Evolutionary conservation across 176 grass and related monocot species (phyloP).

Genomic region (Raddia distichophylla): DNA sequence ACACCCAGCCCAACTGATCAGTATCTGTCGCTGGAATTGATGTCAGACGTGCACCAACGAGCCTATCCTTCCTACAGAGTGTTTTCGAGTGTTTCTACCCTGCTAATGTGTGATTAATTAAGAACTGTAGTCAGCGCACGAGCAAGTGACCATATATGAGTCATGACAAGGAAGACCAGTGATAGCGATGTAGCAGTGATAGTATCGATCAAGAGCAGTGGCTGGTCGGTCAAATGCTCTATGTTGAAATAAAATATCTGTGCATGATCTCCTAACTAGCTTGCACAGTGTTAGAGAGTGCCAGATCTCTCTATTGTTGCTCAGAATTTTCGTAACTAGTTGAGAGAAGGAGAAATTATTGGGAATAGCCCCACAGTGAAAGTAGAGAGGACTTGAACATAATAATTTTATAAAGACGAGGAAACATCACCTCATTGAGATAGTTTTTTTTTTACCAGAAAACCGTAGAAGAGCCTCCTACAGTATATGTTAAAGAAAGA

Average conservation of each 20-base stretch:
- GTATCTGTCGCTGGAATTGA: background rate
- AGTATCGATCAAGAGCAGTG: background rate
- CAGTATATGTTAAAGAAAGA: too few species aligned
- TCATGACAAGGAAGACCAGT: background rate
- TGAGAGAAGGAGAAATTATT: too few species aligned
- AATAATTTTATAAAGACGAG: too few species aligned
- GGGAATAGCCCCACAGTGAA: too few species aligned
- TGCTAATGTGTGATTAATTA: conserved; percentile 7
- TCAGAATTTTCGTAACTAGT: too few species aligned
- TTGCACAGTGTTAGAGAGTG: too few species aligned
- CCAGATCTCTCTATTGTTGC: too few species aligned
- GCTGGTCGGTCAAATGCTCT: background rate
- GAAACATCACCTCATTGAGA: too few species aligned
- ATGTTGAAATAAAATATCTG: background rate
- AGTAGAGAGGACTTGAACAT: too few species aligned
- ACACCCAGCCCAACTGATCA: background rate
- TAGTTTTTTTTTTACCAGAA: too few species aligned
- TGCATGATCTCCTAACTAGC: too few species aligned
- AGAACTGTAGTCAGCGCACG: conserved; percentile 1
- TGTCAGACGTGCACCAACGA: background rate
- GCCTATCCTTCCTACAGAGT: background rate
- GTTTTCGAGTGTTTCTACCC: background rate
- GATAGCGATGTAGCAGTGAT: background rate
- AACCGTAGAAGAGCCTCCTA: too few species aligned
- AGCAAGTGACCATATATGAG: background rate